These are phyloP conservation scores for Quercus parvula DNA, from an alignment of 306 rosid genomes.

Conservation along the genomic window DNA sequence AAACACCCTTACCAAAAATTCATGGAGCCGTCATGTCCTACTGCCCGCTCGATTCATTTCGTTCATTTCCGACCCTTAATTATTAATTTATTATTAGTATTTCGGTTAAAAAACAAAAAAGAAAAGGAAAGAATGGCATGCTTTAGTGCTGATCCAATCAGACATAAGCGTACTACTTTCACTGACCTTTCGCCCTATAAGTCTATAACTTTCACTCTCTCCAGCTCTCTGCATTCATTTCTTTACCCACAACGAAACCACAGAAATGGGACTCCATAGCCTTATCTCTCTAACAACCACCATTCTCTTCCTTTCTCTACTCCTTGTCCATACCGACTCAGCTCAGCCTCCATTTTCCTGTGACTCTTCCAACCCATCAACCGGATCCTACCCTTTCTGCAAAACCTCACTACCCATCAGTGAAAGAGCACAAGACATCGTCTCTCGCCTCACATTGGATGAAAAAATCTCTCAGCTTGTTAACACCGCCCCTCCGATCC, in stretches of 20 bases:
- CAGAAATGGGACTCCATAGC: constrained; percentile 17
- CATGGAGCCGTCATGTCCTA: too few species aligned
- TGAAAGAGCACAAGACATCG: constrained; percentile 54
- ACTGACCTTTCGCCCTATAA: not conserved
- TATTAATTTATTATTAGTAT: too few species aligned
- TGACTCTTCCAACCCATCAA: constrained; percentile 60
- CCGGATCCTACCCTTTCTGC: constrained; percentile 70
- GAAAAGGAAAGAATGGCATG: too few species aligned
- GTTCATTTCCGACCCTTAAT: too few species aligned
- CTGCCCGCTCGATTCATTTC: too few species aligned
- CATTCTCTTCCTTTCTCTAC: not conserved
- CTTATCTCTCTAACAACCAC: not conserved
- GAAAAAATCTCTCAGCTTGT: constrained; percentile 89
- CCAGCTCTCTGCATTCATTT: not conserved
- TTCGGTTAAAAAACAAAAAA: too few species aligned
- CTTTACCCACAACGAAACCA: not conserved
- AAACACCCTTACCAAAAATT: too few species aligned
- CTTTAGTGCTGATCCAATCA: too few species aligned
- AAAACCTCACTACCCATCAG: constrained; percentile 47
- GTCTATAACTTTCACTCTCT: not conserved
- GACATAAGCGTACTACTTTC: not conserved
- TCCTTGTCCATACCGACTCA: constrained; percentile 20
- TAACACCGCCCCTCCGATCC: constrained; percentile 74
- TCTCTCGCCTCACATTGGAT: constrained; percentile 82
- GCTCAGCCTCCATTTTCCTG: constrained; percentile 66